Evolutionary conservation across 306 rosid genomes (phyloP).

Genomic region (Cucumis hystrix): DNA sequence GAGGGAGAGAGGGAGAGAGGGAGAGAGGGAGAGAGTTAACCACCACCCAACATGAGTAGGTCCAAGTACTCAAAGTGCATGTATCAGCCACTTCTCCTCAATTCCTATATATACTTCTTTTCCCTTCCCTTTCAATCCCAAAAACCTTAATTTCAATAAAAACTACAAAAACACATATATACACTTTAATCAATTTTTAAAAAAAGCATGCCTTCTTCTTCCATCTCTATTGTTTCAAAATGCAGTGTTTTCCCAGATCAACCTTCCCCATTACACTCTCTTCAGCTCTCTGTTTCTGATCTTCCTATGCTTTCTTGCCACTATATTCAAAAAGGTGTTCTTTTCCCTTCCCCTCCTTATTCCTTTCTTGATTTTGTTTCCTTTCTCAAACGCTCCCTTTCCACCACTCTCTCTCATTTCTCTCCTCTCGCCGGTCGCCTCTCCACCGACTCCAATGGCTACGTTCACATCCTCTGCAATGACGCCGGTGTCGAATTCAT

Average conservation of each 20-base stretch:
- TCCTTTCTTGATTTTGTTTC: background rate
- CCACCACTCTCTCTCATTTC: conserved; percentile 12
- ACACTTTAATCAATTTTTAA: no score
- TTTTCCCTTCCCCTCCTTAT: conserved; percentile 4
- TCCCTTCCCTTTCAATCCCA: background rate
- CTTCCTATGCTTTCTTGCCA: conserved; percentile 15
- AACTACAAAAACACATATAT: no score
- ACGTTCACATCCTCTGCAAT: conserved; percentile 10
- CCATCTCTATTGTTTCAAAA: conserved; percentile 3
- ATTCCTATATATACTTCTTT: background rate
- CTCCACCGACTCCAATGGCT: background rate
- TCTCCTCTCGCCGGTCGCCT: conserved; percentile 14
- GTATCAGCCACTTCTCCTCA: background rate
- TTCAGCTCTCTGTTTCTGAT: conserved; percentile 16
- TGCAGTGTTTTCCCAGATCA: background rate
- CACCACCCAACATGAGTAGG: background rate
- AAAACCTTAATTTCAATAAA: background rate
- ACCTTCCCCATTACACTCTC: background rate
- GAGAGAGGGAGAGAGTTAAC: no score
- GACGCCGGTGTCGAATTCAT: conserved; percentile 4
- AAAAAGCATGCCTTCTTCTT: conserved; percentile 7
- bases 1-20: no score
- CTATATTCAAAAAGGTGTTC: conserved; percentile 13
- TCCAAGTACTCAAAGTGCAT: background rate
- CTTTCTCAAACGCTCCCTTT: conserved; percentile 4